phyloP scores from a whole-genome alignment of 345 rosid genomes.

The Luvunga scandens region DNA sequence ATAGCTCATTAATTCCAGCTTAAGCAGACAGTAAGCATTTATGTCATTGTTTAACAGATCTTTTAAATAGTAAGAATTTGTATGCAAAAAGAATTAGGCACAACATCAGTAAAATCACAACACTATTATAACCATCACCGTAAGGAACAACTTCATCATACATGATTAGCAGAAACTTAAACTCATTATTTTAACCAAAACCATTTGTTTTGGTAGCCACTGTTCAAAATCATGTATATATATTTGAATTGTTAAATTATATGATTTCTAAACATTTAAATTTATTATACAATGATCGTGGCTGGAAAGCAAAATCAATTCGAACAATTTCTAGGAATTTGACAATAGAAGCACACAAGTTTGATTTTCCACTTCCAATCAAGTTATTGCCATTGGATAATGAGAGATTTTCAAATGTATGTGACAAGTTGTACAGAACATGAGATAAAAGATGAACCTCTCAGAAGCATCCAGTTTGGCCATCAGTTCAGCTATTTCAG shows the following conservation, averaged over 20 bases:
- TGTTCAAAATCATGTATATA: too few species aligned
- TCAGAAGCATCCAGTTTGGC: slow-evolving; percentile 69
- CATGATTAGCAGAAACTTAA: too few species aligned
- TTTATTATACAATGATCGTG: background rate
- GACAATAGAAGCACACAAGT: slow-evolving; percentile 1
- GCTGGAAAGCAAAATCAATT: background rate
- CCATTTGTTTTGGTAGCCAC: too few species aligned
- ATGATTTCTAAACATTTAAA: background rate
- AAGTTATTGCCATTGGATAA: background rate
- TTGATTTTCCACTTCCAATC: background rate
- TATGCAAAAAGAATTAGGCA: background rate
- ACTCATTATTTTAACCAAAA: too few species aligned
- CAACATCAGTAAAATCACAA: background rate
- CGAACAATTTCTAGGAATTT: background rate
- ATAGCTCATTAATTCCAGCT: background rate
- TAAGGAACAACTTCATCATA: too few species aligned
- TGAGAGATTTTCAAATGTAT: background rate
- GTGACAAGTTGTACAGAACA: background rate
- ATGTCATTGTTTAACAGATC: background rate
- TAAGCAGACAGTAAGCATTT: background rate
- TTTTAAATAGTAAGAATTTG: background rate
- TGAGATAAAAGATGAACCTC: slow-evolving; percentile 46
- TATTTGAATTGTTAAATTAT: too few species aligned
- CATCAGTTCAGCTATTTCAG: slow-evolving; percentile 79
- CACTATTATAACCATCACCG: too few species aligned